Percentiles rank a stretch among this genome's conserved stretches.
These are phyloP conservation scores for Talaromyces proteolyticus DNA, from an alignment of 495 filamentous ascomycete genomes.

Conservation along the genomic window DNA sequence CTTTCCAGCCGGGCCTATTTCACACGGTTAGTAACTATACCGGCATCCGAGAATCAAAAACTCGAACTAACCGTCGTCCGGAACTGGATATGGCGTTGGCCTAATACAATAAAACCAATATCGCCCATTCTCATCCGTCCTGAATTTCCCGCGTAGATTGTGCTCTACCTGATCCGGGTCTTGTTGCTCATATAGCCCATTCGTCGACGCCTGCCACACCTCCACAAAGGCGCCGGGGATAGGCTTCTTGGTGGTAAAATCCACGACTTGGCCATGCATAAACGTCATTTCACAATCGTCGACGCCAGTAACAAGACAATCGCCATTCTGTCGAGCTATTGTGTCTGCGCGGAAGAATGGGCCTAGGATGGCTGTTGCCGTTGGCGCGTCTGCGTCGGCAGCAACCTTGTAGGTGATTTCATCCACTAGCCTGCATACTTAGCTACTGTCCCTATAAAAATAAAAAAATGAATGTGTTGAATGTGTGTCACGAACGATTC, in stretches of 20 bases:
- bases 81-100: slow-evolving; percentile 68
- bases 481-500: slow-evolving; percentile 55
- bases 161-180: slow-evolving; percentile 64
- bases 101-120: slow-evolving; percentile 65
- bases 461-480: not conserved
- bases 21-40: not conserved
- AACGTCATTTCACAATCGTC: slow-evolving; percentile 49
- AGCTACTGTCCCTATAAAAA: not conserved
- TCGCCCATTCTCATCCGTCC: slow-evolving; percentile 55
- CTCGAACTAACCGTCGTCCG: slow-evolving; percentile 55
- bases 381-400: slow-evolving; percentile 47
- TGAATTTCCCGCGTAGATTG: slow-evolving; percentile 69
- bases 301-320: slow-evolving; percentile 54
- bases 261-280: slow-evolving; percentile 59
- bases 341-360: slow-evolving; percentile 74
- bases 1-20: slow-evolving; percentile 36
- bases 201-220: slow-evolving; percentile 71
- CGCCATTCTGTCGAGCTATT: slow-evolving; percentile 55
- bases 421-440: slow-evolving; percentile 63
- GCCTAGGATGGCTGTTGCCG: slow-evolving; percentile 67
- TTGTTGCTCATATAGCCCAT: slow-evolving; percentile 78
- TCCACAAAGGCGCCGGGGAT: slow-evolving; percentile 61
- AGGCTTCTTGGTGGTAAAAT: slow-evolving; percentile 49
- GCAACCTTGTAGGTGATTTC: slow-evolving; percentile 68
- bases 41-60: slow-evolving; percentile 24